Conservation (phyloP, 1,284 basidiomycete genomes). For the Sutorius eximius region DNA sequence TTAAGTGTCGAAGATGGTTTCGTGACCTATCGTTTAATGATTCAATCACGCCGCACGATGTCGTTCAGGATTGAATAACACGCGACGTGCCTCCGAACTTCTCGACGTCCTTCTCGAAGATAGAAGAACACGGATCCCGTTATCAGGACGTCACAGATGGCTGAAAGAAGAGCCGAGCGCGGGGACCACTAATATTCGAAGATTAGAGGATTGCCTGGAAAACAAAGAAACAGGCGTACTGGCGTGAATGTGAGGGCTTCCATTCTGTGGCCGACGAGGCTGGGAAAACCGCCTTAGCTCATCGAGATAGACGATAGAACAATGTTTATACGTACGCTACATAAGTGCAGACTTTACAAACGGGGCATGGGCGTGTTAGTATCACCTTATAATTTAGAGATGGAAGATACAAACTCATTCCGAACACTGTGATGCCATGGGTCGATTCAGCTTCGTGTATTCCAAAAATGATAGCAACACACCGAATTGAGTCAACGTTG, state of each 20-base stretch:
- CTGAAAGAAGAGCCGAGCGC: slow-evolving; percentile 9
- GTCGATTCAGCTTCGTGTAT: too few relatives aligned
- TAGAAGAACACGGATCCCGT: slow-evolving; percentile 13
- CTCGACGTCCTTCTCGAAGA: slow-evolving; percentile 13
- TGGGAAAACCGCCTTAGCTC: neutral
- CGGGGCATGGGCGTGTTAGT: too few relatives aligned
- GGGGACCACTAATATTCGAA: slow-evolving; percentile 12
- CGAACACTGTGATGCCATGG: too few relatives aligned
- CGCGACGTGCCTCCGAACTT: slow-evolving; percentile 3
- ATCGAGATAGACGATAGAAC: neutral
- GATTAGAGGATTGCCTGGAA: neutral
- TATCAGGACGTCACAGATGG: slow-evolving; percentile 9
- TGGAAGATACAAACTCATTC: too few relatives aligned
- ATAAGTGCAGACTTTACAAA: too few relatives aligned
- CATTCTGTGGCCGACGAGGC: neutral
- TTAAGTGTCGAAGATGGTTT: slow-evolving; percentile 15
- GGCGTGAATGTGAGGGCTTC: neutral
- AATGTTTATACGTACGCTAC: neutral
- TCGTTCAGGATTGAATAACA: neutral
- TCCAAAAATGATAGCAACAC: too few relatives aligned
- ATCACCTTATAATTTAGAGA: too few relatives aligned
- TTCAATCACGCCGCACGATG: neutral
- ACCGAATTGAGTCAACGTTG: too few relatives aligned
- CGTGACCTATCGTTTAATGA: neutral
- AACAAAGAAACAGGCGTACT: neutral